Conservation (phyloP, 768 basidiomycete genomes). For the Amanita inopinata region DNA sequence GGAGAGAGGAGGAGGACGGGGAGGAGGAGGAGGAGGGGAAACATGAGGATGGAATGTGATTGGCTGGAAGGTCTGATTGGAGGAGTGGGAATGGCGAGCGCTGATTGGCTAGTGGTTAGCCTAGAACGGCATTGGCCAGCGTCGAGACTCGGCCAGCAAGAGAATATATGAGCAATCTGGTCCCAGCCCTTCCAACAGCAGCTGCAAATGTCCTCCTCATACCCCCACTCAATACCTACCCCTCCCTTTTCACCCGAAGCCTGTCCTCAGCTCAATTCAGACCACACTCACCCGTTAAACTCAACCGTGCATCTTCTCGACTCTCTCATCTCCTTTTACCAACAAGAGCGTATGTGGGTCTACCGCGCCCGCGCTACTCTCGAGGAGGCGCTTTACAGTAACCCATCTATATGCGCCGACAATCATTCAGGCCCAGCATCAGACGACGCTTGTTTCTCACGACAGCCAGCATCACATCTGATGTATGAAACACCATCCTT, state of each 20-base stretch:
- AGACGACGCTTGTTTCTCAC: background rate
- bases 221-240: constrained; percentile 20
- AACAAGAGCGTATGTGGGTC: constrained; percentile 65
- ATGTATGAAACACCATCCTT: no score
- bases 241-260: constrained; percentile 26
- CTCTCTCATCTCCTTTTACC: constrained; percentile 56
- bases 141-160: constrained; percentile 10
- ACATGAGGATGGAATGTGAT: constrained; percentile 12
- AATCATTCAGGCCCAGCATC: constrained; percentile 13
- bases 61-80: constrained; percentile 13
- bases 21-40: constrained; percentile 12
- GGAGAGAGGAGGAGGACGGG: constrained; percentile 13
- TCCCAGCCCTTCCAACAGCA: constrained; percentile 8
- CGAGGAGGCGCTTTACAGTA: constrained; percentile 28
- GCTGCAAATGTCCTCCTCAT: constrained; percentile 8
- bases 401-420: background rate
- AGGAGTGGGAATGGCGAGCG: background rate
- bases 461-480: background rate
- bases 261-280: constrained; percentile 15
- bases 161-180: constrained; percentile 8
- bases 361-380: constrained; percentile 54
- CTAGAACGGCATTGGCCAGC: constrained; percentile 13
- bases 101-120: constrained; percentile 9
- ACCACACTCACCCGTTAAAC: constrained; percentile 23
- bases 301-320: constrained; percentile 52